Evolutionary conservation across 192 early-diverging fungal species (phyloP), one percentile per base, ranked within the genome.

Genomic region (Linnemannia exigua): DNA sequence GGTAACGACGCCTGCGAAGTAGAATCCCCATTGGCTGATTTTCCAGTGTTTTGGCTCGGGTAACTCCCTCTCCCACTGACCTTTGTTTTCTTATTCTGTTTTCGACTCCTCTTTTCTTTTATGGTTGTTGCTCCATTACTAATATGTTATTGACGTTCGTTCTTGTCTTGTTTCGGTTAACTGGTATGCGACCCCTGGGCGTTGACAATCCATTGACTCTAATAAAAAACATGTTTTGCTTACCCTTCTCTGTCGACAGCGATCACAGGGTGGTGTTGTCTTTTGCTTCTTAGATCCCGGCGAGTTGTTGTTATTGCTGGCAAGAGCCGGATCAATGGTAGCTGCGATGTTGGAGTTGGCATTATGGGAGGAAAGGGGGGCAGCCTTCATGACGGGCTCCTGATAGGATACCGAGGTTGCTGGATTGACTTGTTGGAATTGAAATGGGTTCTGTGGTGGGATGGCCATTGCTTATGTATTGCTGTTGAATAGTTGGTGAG

Each of bases 221-320:
- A 8, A 25, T 9, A n/a, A 8, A 25, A 61, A 28, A 63, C 28
- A 7, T 15, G 58, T 5, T 25, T 52, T 63, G 22, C 82, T 75
- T 84, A 84, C 82, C 52, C 82, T 71, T 75, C 82, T 68, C 66
- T 84, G 82, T 25, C 82, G 76, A 54, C 82, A 84, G 12, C 82
- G 76, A 79, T 84, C 82, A n/a, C 82, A 84, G 50, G 82, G 82
- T 12, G 76, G 82, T 19, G 72, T 78, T 0, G 76, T 84, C 28
- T 84, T 84, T 75, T 84, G 82, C 35, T 84, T 84, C 44, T 84
- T 84, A 33, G 73, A 70, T 58, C 82, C 82, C 17, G 66, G 17
- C 3, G 50, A 5, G 63, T 28, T 54, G 9, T 36, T 73, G 37
- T 37, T 47, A 0, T 38, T 44, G 41, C 22, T 7, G 36, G 44